Evolutionary conservation across 2,329 filamentous ascomycete genomes (phyloP), one percentile per base, ranked within the genome.

Genomic region (Fusarium sublunatum): DNA sequence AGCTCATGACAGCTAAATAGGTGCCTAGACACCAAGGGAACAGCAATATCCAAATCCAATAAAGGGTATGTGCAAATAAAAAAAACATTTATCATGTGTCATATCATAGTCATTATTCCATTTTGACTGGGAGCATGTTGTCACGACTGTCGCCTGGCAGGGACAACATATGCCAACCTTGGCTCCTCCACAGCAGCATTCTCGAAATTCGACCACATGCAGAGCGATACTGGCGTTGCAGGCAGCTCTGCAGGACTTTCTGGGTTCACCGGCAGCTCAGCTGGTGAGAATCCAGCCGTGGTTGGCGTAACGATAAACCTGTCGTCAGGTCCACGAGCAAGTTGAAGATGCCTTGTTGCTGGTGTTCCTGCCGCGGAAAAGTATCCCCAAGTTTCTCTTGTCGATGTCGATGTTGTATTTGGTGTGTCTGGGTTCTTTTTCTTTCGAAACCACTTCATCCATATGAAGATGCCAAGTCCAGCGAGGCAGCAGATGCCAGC

Each of bases 201-300:
- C 49, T 71, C 69, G 7, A 71, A 48, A 12, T 65, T 55, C 39
- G 57, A 62, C 69, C 69, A 71, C 64, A 69, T 70, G n/a, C 65
- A 71, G 29, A 69, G 59, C 13, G 69, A 71, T 7, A 71, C 69
- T 9, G 69, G 69, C 8, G 69, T 71, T 11, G 69, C 69, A 3
- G 69, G 69, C 22, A 71, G 66, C 46, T 71, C 69, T 13, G 69
- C 62, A 11, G 68, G 69, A 19, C 61, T 61, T 28, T 58, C 40
- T 19, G 39, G 46, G 24, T 36, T 41, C 22, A 64, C 50, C 7
- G 58, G 58, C 12, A 52, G 55, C 7, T 34, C 31, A 11, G 53
- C 47, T 24, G 64, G 57, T 4, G 67, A 62, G 41, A 70, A 71
- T 3, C 52, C 59, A 26, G 64, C 51, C 10, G 68, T 66, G 11